Base-by-base conservation (phyloP, 495 filamentous ascomycete genomes). In the Massariosphaeria phaeospora region DNA sequence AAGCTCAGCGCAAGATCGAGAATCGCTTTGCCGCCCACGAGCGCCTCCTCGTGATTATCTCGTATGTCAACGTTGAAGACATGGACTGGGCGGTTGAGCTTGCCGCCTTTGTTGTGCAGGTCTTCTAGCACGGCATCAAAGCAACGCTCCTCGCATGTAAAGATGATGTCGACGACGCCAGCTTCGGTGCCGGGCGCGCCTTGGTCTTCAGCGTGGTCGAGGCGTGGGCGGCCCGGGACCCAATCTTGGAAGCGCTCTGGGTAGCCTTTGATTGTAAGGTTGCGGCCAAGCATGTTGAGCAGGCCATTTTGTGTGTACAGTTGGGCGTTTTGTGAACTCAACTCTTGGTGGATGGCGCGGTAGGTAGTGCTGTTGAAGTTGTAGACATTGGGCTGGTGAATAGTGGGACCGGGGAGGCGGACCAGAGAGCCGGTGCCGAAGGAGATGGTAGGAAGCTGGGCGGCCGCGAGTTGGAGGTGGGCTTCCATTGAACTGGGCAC, bases 201-300 rank as follows among this genome's bases (percentile, higher is more conserved):
- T 27, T 59, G 33, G 26, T 66, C 63, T 15, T 48, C 57, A 8
- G 69, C 70, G 15, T 67, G 50, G 26, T 80, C 85, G 13, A 90
- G 65, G 48, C 94, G 77, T 11, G 94, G 91, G 59, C 85, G 72
- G 0, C 94, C 94, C 6, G 95, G 75, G 21, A 86, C 79, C 93
- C 94, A 99, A 69, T 99, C 91, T 68, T 99, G 94, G 88, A 95
- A 99, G 40, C 94, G 81, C 71, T 99, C 94, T 1, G 94, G 94
- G 2, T 87, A 88, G 80, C 83, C 91, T 74, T 99, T 99, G 63
- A 99, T 84, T 30, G 78, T 76, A 47, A 88, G 80, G 63, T 99
- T 99, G 52, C 94, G 82, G 53, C 88, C 89, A 17, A 99, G 78
- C 94, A 99, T 97, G 65, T 89, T 90, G 36, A 99, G 73, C 35